These are phyloP conservation scores for Ustilago hordei DNA, from an alignment of 1,284 basidiomycete species.

Conservation along the genomic window DNA sequence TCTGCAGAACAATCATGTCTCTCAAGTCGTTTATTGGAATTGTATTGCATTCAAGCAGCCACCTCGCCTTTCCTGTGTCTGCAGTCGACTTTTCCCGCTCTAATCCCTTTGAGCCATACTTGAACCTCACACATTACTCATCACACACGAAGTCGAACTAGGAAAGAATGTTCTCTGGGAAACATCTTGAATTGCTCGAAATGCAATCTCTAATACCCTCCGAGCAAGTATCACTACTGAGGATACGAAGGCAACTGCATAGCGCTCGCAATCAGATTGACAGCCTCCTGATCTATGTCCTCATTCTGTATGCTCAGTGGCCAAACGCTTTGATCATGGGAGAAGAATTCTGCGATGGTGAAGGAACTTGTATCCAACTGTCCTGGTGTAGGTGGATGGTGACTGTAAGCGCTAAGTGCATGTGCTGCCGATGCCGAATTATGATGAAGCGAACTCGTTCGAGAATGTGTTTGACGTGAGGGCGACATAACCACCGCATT, in stretches of 20 bases:
- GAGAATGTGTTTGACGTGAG: constrained; percentile 8
- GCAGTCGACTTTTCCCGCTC: not conserved
- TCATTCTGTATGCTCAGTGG: constrained; percentile 48
- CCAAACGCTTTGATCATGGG: constrained; percentile 51
- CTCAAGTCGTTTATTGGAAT: not conserved
- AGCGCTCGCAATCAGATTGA: constrained; percentile 42
- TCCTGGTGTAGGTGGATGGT: constrained; percentile 29
- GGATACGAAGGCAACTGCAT: constrained; percentile 39
- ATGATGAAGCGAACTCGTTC: constrained; percentile 9
- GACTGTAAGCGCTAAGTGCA: constrained; percentile 3
- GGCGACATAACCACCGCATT: constrained; percentile 8
- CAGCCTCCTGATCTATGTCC: constrained; percentile 43
- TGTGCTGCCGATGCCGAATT: not conserved
- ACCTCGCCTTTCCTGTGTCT: not conserved
- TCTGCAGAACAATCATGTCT: not conserved
- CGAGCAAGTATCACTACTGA: not conserved
- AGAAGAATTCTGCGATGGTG: constrained; percentile 52
- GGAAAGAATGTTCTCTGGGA: not conserved
- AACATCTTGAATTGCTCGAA: not conserved
- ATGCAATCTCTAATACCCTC: not conserved
- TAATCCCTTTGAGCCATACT: not conserved
- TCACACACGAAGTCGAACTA: not conserved
- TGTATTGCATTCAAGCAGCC: not conserved
- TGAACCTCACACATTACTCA: too few species aligned
- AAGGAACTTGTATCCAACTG: constrained; percentile 41